These are phyloP conservation scores for Lentinula guzmanii DNA, from an alignment of 768 basidiomycete genomes.

Conservation along the genomic window DNA sequence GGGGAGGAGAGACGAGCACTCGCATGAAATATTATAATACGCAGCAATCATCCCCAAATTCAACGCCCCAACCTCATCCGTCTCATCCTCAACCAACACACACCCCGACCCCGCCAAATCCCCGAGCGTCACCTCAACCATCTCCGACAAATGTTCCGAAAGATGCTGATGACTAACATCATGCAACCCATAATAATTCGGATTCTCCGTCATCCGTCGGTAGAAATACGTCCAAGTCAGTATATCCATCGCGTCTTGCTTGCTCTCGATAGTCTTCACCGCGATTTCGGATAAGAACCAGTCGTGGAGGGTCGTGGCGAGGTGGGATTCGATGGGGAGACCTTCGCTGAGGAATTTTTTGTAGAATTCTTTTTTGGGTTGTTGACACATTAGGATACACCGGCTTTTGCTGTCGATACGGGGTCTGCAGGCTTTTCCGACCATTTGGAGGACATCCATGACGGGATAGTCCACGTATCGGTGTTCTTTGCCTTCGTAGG, in stretches of 20 bases:
- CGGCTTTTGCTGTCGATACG: conserved; percentile 82
- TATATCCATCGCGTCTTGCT: conserved; percentile 98
- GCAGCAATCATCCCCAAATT: conserved; percentile 99
- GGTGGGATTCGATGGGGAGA: conserved; percentile 93
- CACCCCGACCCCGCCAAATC: conserved; percentile 95
- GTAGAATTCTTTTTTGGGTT: conserved; percentile 94
- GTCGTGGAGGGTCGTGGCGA: conserved; percentile 87
- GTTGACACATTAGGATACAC: conserved; percentile 94
- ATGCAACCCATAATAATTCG: conserved; percentile 91
- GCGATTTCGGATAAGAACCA: conserved; percentile 98
- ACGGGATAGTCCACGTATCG: conserved; percentile 98
- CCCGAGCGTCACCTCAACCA: conserved; percentile 89
- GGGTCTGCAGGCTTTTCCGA: conserved; percentile 96
- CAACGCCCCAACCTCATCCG: conserved; percentile 77
- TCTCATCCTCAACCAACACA: conserved; percentile 91
- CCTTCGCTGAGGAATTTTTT: conserved; percentile 97
- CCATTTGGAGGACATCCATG: conserved; percentile 98
- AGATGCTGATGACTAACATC: conserved; percentile 94
- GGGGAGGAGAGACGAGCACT: conserved; percentile 15
- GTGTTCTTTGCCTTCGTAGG: conserved; percentile 94
- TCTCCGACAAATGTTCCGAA: conserved; percentile 91
- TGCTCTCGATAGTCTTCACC: conserved; percentile 98
- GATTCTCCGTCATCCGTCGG: conserved; percentile 95
- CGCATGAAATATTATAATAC: conserved; percentile 90
- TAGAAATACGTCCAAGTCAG: conserved; percentile 99